These are phyloP conservation scores for Cladosporium sp. DNA, from an alignment of 2,329 filamentous ascomycete genomes.

Conservation along the genomic window DNA sequence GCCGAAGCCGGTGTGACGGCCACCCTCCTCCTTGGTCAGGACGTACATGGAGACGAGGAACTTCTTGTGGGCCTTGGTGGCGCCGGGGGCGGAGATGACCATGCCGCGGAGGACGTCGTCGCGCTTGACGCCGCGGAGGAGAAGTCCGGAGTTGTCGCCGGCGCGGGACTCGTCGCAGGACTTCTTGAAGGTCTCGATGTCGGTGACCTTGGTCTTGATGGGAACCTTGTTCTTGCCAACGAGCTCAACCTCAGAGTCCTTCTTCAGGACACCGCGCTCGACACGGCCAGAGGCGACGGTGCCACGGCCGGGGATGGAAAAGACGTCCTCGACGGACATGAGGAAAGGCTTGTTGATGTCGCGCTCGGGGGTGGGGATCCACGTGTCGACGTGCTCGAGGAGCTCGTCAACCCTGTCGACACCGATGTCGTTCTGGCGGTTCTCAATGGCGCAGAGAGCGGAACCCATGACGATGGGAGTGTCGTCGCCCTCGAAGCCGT, in stretches of 20 bases:
- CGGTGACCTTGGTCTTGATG: conserved; percentile 99
- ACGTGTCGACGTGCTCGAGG: conserved; percentile 80
- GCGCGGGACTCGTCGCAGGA: conserved; percentile 94
- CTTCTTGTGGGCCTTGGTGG: conserved; percentile 80
- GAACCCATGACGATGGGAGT: conserved; percentile 97
- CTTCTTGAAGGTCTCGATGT: conserved; percentile 99
- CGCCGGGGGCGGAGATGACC: conserved; percentile 82
- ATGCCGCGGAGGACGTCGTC: conserved; percentile 94
- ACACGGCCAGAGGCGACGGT: conserved; percentile 97
- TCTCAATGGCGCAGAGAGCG: conserved; percentile 88
- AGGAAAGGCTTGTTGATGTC: conserved; percentile 98
- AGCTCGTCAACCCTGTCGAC: conserved; percentile 86
- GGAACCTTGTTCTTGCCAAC: conserved; percentile 76
- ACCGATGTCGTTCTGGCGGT: conserved; percentile 82
- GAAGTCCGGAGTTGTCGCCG: conserved; percentile 96
- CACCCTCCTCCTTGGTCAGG: conserved; percentile 95
- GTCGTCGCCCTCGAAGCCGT: conserved; percentile 97
- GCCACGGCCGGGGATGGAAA: conserved; percentile 70
- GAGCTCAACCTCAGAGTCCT: conserved; percentile 89
- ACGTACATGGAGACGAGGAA: conserved; percentile 97
- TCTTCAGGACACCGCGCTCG: conserved; percentile 91
- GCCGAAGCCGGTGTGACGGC: conserved; percentile 91
- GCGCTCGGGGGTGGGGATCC: conserved; percentile 94
- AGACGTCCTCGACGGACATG: conserved; percentile 82
- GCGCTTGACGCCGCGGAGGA: conserved; percentile 92